Evolutionary conservation across 1,139 yeast species (phyloP).

Genomic region (Yamadazyma pseudoaaseri): DNA sequence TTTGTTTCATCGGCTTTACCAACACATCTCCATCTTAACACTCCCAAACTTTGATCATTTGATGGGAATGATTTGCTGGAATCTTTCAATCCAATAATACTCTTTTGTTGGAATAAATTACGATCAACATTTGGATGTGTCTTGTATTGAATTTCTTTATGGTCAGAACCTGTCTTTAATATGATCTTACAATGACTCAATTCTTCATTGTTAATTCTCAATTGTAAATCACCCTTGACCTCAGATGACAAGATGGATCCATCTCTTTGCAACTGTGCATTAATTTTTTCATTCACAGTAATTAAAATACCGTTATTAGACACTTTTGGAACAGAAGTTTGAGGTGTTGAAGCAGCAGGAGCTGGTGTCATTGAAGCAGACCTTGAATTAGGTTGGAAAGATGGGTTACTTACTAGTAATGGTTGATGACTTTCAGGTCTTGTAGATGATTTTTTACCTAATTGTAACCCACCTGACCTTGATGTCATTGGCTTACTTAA

Average conservation of each 20-base stretch:
- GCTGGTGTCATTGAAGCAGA: slow-evolving; percentile 11
- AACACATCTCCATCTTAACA: slow-evolving; percentile 76
- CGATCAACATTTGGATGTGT: slow-evolving; percentile 97
- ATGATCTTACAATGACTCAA: slow-evolving; percentile 66
- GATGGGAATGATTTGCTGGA: slow-evolving; percentile 80
- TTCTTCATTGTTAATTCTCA: slow-evolving; percentile 75
- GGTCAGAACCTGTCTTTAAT: slow-evolving; percentile 48
- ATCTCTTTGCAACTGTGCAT: slow-evolving; percentile 79
- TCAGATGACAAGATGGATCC: slow-evolving; percentile 76
- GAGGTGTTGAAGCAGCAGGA: slow-evolving; percentile 17
- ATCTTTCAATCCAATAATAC: slow-evolving; percentile 74
- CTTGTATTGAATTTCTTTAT: slow-evolving; percentile 67
- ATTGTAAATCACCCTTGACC: slow-evolving; percentile 86
- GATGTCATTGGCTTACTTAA: slow-evolving; percentile 28
- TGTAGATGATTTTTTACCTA: slow-evolving; percentile 59
- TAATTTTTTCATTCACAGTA: slow-evolving; percentile 72
- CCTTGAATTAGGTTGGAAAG: slow-evolving; percentile 13
- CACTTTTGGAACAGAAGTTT: slow-evolving; percentile 30
- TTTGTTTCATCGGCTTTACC: slow-evolving; percentile 59
- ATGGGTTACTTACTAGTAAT: slow-evolving; percentile 27
- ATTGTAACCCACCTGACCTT: slow-evolving; percentile 71
- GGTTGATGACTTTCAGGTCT: slow-evolving; percentile 42
- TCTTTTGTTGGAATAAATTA: slow-evolving; percentile 54
- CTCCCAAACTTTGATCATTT: slow-evolving; percentile 87
- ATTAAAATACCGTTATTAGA: slow-evolving; percentile 77